Evolutionary conservation across 495 filamentous ascomycete genomes (phyloP), one percentile per base, ranked within the genome.

Genomic region (Venustampulla echinocandica): DNA sequence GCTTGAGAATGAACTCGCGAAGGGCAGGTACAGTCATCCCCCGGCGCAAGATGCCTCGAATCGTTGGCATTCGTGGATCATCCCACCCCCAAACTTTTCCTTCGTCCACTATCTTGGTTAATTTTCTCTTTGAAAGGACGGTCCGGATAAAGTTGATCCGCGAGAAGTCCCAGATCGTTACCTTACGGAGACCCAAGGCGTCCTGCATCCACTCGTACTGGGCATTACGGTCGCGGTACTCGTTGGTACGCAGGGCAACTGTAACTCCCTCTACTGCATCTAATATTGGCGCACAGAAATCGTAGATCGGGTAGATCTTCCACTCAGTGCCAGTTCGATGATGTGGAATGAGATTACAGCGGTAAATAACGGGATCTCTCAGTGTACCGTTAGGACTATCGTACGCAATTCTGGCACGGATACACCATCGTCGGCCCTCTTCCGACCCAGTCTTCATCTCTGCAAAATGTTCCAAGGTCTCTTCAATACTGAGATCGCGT

Each of bases 181-280:
- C 90, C 48, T 77, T 68, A 42, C 90, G 86, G 15, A 97, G 76
- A 50, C 82, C 77, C 43, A 95, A 74, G 0, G 85, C 74, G 46
- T 92, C 79, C 28, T 90, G 60, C 71, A 97, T 87, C 90, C 90
- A 97, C 58, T 90, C 77, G 68, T 95, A 97, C 65, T 94, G 89
- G 10, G 84, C 81, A 64, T 97, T 95, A 42, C 90, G 85, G 66
- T 97, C 90, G 32, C 87, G 82, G 69, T 95, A 97, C 70, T 97
- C 90, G 47, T 87, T 95, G 1, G 90, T 92, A 47, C 90, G 76
- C 42, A 97, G 76, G 15, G 90, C 90, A 59, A 95, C 90, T 10
- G 90, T 95, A 46, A 96, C 85, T 30, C 87, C 87, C 66, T 96
- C 90, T 55, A 89, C 65, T 20, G 79, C 77, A 66, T 97, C 90